Evolutionary conservation across 177 flowering plant genomes (phyloP).

Genomic region (Vitis hybrid): DNA sequence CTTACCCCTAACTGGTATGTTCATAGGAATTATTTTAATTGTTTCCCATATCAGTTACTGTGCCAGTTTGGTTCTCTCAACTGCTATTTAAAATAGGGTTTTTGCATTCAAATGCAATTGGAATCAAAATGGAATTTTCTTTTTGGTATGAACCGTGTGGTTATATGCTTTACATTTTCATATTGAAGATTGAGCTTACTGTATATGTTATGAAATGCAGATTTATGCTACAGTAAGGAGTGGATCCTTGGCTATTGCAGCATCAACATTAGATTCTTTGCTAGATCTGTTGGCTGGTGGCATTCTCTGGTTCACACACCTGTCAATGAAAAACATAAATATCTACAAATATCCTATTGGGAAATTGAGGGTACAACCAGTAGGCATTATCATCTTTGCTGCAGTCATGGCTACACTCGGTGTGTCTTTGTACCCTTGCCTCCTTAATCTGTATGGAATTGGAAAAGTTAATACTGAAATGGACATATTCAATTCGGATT

Average conservation of each 20-base stretch:
- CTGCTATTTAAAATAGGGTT: neutral
- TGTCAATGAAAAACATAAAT: slow-evolving; percentile 61
- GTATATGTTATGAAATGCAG: neutral
- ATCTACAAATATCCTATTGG: slow-evolving; percentile 71
- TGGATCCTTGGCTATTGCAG: slow-evolving; percentile 66
- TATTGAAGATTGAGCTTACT: neutral
- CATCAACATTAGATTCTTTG: slow-evolving; percentile 66
- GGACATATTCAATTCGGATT: neutral
- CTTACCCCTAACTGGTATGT: too few relatives aligned
- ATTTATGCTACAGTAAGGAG: slow-evolving; percentile 34
- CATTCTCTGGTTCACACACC: slow-evolving; percentile 63
- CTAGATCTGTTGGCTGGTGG: slow-evolving; percentile 75
- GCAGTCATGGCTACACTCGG: slow-evolving; percentile 77
- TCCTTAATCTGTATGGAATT: neutral
- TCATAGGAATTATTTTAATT: too few relatives aligned
- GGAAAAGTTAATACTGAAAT: neutral
- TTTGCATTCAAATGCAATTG: too few relatives aligned
- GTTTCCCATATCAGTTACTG: too few relatives aligned
- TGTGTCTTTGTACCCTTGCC: slow-evolving; percentile 16
- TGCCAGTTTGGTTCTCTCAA: neutral
- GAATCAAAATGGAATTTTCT: neutral
- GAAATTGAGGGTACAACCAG: slow-evolving; percentile 65
- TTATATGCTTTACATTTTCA: too few relatives aligned
- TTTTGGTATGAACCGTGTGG: neutral
- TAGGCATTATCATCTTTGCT: slow-evolving; percentile 65